Percentiles rank a stretch among this genome's conserved stretches.
phyloP scores from a whole-genome alignment of 495 filamentous ascomycete genomes.

The Endocarpon pusillum region DNA sequence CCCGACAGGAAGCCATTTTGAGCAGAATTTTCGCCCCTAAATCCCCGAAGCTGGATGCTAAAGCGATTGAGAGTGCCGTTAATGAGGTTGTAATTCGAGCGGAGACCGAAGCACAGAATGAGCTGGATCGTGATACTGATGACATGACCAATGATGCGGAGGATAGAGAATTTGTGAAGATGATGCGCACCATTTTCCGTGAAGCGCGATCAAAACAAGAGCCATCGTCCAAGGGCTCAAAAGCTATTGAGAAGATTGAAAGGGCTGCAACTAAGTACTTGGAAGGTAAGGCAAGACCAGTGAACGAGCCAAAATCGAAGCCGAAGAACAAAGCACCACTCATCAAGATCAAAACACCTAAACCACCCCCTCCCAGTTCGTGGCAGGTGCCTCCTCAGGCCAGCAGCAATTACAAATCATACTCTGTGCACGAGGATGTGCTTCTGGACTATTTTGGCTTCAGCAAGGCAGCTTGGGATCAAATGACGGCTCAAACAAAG shows the following conservation, averaged over 20 bases:
- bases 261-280: constrained; percentile 29
- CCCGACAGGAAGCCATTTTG: constrained; percentile 22
- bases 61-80: constrained; percentile 14
- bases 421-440: no score
- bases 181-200: constrained; percentile 19
- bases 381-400: no score
- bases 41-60: constrained; percentile 7
- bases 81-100: constrained; percentile 9
- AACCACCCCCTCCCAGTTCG: background rate
- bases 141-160: constrained; percentile 18
- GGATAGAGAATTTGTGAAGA: constrained; percentile 22
- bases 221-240: constrained; percentile 10
- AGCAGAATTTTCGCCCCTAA: constrained; percentile 19
- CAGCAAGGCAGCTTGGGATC: no score
- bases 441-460: no score
- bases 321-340: constrained; percentile 1
- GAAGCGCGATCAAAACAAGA: constrained; percentile 8
- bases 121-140: constrained; percentile 23
- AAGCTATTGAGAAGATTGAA: constrained; percentile 25
- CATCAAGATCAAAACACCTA: background rate
- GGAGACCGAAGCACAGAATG: constrained; percentile 6
- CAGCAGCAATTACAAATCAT: no score
- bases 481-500: no score
- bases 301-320: constrained; percentile 5
- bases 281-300: constrained; percentile 14